Evolutionary conservation across 78 protist genomes (phyloP).

Genomic region (Guillardia theta): DNA sequence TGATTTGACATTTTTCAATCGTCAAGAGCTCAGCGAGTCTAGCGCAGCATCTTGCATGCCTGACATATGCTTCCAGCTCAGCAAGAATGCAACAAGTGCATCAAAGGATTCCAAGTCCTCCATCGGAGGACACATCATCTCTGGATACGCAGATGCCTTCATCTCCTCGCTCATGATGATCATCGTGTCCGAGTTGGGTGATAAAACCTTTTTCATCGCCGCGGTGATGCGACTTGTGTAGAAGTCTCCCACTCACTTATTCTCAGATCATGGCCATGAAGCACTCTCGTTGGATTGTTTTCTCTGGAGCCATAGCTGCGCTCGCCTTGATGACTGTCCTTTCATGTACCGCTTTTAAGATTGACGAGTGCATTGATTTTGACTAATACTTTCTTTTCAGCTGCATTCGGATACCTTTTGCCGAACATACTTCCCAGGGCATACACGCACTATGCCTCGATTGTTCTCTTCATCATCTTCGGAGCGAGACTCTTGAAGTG

Average conservation of each 20-base stretch:
- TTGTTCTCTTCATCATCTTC: constrained; percentile 55
- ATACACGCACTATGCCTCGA: constrained; percentile 55
- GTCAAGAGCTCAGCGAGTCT: too few species aligned
- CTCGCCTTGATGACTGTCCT: neutral
- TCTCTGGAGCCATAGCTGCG: constrained; percentile 68
- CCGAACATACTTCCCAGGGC: constrained; percentile 60
- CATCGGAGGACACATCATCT: too few species aligned
- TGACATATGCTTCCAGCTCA: too few species aligned
- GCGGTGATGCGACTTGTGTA: constrained; percentile 44
- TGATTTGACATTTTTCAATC: too few species aligned
- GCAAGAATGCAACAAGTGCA: too few species aligned
- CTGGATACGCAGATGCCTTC: neutral
- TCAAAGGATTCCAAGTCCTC: too few species aligned
- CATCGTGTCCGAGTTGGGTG: constrained; percentile 79
- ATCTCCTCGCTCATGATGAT: neutral
- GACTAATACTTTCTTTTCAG: too few species aligned
- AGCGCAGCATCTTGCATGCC: too few species aligned
- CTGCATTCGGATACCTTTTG: constrained; percentile 50
- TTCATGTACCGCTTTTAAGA: too few species aligned
- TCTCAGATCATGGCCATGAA: constrained; percentile 43
- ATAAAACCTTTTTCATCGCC: constrained; percentile 89
- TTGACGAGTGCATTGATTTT: too few species aligned
- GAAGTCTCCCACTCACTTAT: too few species aligned
- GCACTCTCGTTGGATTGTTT: constrained; percentile 49
- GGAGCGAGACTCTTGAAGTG: constrained; percentile 58